Percentiles rank a stretch among this genome's conserved stretches.
These are phyloP conservation scores for Alternaria rosae DNA, from an alignment of 2,329 filamentous ascomycete species.

Conservation along the genomic window DNA sequence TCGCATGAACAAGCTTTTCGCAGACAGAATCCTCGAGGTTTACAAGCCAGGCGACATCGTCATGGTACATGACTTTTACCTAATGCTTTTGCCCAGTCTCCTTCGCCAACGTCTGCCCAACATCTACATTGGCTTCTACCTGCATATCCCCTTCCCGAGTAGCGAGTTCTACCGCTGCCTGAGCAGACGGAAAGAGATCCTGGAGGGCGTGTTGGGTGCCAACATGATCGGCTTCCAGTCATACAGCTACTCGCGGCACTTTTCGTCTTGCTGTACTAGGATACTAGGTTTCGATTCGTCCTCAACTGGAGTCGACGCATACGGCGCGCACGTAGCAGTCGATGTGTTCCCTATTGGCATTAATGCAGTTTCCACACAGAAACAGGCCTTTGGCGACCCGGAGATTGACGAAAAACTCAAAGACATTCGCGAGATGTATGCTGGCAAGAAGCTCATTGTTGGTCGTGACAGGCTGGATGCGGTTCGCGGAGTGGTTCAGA, in stretches of 20 bases:
- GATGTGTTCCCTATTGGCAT: conserved; percentile 96
- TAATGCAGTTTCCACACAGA: conserved; percentile 80
- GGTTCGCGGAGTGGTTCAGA: conserved; percentile 92
- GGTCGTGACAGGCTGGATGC: conserved; percentile 93
- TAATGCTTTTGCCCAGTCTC: conserved; percentile 88
- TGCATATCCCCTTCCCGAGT: conserved; percentile 94
- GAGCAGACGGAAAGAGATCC: conserved; percentile 84
- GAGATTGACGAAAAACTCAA: conserved; percentile 75
- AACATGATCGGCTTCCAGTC: conserved; percentile 97
- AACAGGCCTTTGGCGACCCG: conserved; percentile 73
- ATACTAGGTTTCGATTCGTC: conserved; percentile 91
- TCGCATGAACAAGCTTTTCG: conserved; percentile 90
- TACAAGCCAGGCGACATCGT: conserved; percentile 95
- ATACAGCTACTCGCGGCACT: conserved; percentile 93
- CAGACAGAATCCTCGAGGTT: conserved; percentile 83
- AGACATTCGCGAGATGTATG: conserved; percentile 77
- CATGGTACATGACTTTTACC: conserved; percentile 92
- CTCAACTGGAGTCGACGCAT: conserved; percentile 83
- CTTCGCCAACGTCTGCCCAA: conserved; percentile 84
- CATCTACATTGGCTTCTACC: conserved; percentile 93
- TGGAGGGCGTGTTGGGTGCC: conserved; percentile 87
- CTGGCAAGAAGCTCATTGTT: conserved; percentile 93
- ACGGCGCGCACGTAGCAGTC: conserved; percentile 86
- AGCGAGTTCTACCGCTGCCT: conserved; percentile 94
- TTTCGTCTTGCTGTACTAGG: conserved; percentile 90